Percentiles rank a stretch among this genome's conserved stretches.
These are phyloP conservation scores for Pogostemon cablin DNA, from an alignment of 257 asterid genomes.

Conservation along the genomic window DNA sequence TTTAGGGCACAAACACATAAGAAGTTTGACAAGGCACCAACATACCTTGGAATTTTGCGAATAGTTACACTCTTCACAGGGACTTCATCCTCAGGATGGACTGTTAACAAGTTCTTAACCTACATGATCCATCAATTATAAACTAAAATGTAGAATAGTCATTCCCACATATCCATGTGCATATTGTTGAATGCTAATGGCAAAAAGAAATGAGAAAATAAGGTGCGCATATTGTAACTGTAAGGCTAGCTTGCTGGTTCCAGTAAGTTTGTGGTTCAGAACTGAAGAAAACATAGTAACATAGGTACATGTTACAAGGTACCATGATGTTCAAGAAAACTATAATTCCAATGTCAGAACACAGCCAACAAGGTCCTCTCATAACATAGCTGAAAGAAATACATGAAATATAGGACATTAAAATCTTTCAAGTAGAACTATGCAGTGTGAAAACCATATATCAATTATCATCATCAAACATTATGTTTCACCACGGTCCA, in stretches of 20 bases:
- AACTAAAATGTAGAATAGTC: slow-evolving; percentile 1
- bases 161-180: not conserved
- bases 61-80: slow-evolving; percentile 89
- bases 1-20: slow-evolving; percentile 3
- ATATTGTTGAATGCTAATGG: not conserved
- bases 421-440: not conserved
- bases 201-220: not conserved
- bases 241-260: slow-evolving; percentile 1
- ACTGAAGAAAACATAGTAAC: not conserved
- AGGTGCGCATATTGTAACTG: not conserved
- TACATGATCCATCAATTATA: slow-evolving; percentile 33
- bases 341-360: not conserved
- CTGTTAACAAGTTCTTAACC: slow-evolving; percentile 85
- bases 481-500: not conserved
- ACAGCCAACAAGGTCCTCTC: not conserved
- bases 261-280: not conserved
- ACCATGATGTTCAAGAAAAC: not conserved
- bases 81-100: slow-evolving; percentile 85
- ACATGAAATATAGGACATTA: not conserved
- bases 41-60: slow-evolving; percentile 89
- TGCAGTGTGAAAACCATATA: not conserved
- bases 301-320: too few relatives aligned
- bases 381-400: not conserved
- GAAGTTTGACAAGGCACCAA: slow-evolving; percentile 21
- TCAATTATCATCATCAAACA: not conserved